Base-by-base conservation (phyloP, 2,329 filamentous ascomycete species). In the Apiospora malaysiana region DNA sequence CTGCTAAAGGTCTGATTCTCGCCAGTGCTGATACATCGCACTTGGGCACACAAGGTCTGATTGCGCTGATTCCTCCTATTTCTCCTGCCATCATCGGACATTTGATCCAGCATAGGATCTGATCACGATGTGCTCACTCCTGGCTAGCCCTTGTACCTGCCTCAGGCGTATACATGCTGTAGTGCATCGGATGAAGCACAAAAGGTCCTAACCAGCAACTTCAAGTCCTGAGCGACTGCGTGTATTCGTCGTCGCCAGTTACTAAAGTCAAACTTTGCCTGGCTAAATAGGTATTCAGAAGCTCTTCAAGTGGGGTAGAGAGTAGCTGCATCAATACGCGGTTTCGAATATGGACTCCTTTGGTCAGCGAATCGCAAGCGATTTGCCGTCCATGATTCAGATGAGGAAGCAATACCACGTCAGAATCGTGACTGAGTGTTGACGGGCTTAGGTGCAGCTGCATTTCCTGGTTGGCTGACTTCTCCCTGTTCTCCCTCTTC, bases 401-500 rank as follows among this genome's bases (percentile, higher is more conserved):
- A 21, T 8, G 51, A 1, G 42, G 14, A 45, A 45, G 42, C 42
- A 14, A 45, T 18, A 4, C 16, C 51, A 59, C 18, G 1, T 37
- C 37, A 63, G 18, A 32, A 63, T 12, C 32, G 56, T n/a, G 56
- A 4, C 4, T 37, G 56, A 21, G 56, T 59, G 27, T 63, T 63
- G 32, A 6, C 21, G 32, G 56, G 9, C 18, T n/a, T 59, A n/a
- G 51, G 8, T n/a, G 4, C 27, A 37, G 25, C 51, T 40, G 6
- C 51, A 12, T 21, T 37, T 18, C 27, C 56, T n/a, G 32, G 7
- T n/a, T 63, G 56, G 32, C 18, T n/a, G 32, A 32, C 18, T 12
- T n/a, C 32, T n/a, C 8, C 56, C 56, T 63, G 56, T n/a, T 67
- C 65, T 21, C 72, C 76, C 7, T 76, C 71, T 0, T 72, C 72